Base-by-base conservation (phyloP, 1,139 yeast species). In the Lodderomyces metapsilosis region DNA sequence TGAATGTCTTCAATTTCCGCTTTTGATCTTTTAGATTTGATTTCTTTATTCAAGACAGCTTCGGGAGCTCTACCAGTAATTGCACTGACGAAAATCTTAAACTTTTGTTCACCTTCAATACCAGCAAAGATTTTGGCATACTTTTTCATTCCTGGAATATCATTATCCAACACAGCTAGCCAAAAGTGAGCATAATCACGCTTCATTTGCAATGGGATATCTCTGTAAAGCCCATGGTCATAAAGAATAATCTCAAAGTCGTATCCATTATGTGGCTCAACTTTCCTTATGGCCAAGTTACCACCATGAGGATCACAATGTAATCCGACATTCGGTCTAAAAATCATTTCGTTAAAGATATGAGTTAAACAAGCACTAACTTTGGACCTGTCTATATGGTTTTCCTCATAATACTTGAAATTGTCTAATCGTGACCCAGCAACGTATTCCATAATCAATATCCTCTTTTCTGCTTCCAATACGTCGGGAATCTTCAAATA, bases 221-320 rank as follows among this genome's bases (percentile, higher is more conserved):
- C 80, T 47, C 99, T 74, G 61, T 92, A 92, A 24, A 94, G 71
- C 0, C 98, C 99, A 61, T 94, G 98, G 61, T 94, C 99, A 57
- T 89, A 94, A 24, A 94, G 70, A 9, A 94, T 71, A 43, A 94
- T 87, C 61, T 94, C 98, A 58, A 92, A 94, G 59, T 92, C 91
- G 59, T 83, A 88, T 2, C 80, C 78, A 39, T 70, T 66, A 9
- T 46, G 38, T 3, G 70, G 59, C 20, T 56, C 55, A 5, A 70
- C 54, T 1, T 75, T 64, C 42, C 89, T 68, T 16, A 92, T 88
- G 0, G 98, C 96, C 47, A 92, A 70, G 54, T 92, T 94, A 0
- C 99, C 99, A 11, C 96, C 96, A 61, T 92, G 99, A 1, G 98
- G 98, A 60, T 92, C 99, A 66, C 98, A 92, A 59, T 92, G 99